Conservation (phyloP, 2,329 filamentous ascomycete genomes). For the Cordyceps sp. region DNA sequence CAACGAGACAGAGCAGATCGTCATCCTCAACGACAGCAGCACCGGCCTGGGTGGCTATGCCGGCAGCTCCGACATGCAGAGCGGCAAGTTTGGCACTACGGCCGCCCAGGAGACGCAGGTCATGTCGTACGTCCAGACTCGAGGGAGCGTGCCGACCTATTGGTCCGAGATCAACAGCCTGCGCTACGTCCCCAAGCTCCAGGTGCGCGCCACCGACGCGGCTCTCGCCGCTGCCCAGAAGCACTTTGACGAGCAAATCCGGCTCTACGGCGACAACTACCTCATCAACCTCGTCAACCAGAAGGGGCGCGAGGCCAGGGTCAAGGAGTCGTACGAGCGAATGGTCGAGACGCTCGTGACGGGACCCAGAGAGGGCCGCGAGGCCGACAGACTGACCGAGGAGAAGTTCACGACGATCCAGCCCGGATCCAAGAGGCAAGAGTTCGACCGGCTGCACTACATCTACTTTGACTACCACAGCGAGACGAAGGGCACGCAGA, state of each 20-base stretch:
- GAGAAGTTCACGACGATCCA: slow-evolving; percentile 77
- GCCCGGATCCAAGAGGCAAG: slow-evolving; percentile 35
- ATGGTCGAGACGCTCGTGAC: slow-evolving; percentile 64
- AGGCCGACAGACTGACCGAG: slow-evolving; percentile 47
- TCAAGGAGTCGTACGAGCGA: slow-evolving; percentile 90
- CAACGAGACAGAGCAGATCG: slow-evolving; percentile 92
- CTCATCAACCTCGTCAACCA: slow-evolving; percentile 96
- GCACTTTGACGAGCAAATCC: slow-evolving; percentile 89
- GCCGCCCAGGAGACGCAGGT: slow-evolving; percentile 67
- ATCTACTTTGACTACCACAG: slow-evolving; percentile 98
- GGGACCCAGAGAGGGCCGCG: slow-evolving; percentile 46
- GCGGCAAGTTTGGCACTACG: slow-evolving; percentile 44
- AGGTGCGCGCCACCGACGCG: slow-evolving; percentile 70
- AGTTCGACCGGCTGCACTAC: slow-evolving; percentile 80
- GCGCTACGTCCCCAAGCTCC: slow-evolving; percentile 78
- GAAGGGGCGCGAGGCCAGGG: slow-evolving; percentile 71
- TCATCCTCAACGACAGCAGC: slow-evolving; percentile 71
- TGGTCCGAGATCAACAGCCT: slow-evolving; percentile 95
- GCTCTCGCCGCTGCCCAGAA: slow-evolving; percentile 63
- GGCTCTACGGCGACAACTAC: slow-evolving; percentile 89
- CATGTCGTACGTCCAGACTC: slow-evolving; percentile 87
- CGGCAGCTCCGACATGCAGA: slow-evolving; percentile 59
- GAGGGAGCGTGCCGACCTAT: slow-evolving; percentile 87
- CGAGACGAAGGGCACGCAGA: slow-evolving; percentile 88
- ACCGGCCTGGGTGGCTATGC: slow-evolving; percentile 66